Percentiles rank a stretch among this genome's conserved stretches.
phyloP scores from a whole-genome alignment of 805 yeast species.

The Wickerhamiella musiphila region DNA sequence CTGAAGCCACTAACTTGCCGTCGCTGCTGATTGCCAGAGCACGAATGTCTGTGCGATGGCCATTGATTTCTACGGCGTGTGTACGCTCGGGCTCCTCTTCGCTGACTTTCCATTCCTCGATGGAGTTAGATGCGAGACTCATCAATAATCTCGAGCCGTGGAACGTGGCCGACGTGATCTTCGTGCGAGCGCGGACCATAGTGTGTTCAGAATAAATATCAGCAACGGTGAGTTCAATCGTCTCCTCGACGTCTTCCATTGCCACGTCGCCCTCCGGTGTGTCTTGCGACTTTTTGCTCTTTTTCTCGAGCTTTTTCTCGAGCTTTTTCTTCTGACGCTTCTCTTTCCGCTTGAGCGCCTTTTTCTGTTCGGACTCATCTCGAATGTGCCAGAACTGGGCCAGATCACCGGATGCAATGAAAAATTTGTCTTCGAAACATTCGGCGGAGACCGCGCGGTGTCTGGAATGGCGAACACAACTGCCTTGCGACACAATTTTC shows the following conservation, averaged over 20 bases:
- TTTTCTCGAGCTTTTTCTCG: too few species aligned
- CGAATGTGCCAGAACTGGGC: conserved; percentile 68
- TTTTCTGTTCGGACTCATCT: conserved; percentile 55
- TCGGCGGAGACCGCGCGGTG: conserved; percentile 11
- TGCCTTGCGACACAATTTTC: conserved; percentile 42
- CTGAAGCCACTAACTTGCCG: conserved; percentile 65
- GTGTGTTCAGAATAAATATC: conserved; percentile 49
- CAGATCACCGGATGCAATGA: conserved; percentile 56
- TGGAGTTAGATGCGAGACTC: conserved; percentile 53
- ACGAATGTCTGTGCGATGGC: conserved; percentile 83
- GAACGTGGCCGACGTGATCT: conserved; percentile 13
- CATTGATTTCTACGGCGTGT: conserved; percentile 52
- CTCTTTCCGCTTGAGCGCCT: conserved; percentile 60
- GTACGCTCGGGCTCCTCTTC: conserved; percentile 14
- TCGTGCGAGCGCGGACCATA: conserved; percentile 32
- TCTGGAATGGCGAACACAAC: conserved; percentile 40
- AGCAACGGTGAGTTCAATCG: conserved; percentile 10
- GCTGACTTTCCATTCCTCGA: conserved; percentile 47
- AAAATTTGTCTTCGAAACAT: conserved; percentile 4
- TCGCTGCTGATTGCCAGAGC: conserved; percentile 70
- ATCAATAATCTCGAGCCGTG: too few species aligned
- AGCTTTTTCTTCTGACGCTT: conserved; percentile 61
- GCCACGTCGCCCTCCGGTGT: conserved; percentile 37
- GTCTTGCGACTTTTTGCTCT: conserved; percentile 22
- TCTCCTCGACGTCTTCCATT: conserved; percentile 22